Evolutionary conservation across 2,329 filamentous ascomycete species (phyloP), one percentile per base, ranked within the genome.

Genomic region (Coleophoma crateriformis): DNA sequence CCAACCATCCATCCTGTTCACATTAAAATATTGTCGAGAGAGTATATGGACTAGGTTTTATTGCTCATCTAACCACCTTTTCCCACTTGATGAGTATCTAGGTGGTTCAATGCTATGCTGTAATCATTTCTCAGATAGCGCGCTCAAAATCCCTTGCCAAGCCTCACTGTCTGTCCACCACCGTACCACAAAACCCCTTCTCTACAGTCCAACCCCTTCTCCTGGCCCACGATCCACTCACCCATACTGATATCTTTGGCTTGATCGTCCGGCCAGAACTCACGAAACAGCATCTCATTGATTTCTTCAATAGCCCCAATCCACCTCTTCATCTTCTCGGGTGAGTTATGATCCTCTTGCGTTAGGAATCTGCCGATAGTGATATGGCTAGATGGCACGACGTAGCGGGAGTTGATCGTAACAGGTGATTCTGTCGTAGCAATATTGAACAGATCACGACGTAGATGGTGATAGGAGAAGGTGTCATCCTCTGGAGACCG

Each of bases 401-500:
- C 84, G 65, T 96, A 97, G 50, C 92, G 77, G 47, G 87, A 88
- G 19, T 77, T 85, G 33, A 96, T 77, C 14, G 77, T 70, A n/a
- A 92, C 73, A 1, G 87, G 88, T 0, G 82, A 76, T 3, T 70
- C 71, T 27, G 27, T 27, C 42, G 74, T 71, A 3, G 81, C 78
- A 22, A 81, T 71, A 45, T 78, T 73, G 64, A 85, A 94, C 12
- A 95, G 65, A 63, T 96, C 90, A 4, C 85, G 78, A 3, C 92
- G 83, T 8, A 97, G 79, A 67, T 97, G 92, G 64, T 96, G 92
- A 66, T 96, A 96, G 0, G 87, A 91, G 68, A 89, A 96, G 1
- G 58, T 62, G 57, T 94, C 87, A 15, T 80, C 76, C 37, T 75
- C 68, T 14, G 71, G 64, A 13, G 67, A 52, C 39, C 43, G 55